Percentiles rank a stretch among this genome's conserved stretches.
Evolutionary conservation across 2,329 filamentous ascomycete genomes (phyloP).

Genomic region (Fusarium sambucinum): DNA sequence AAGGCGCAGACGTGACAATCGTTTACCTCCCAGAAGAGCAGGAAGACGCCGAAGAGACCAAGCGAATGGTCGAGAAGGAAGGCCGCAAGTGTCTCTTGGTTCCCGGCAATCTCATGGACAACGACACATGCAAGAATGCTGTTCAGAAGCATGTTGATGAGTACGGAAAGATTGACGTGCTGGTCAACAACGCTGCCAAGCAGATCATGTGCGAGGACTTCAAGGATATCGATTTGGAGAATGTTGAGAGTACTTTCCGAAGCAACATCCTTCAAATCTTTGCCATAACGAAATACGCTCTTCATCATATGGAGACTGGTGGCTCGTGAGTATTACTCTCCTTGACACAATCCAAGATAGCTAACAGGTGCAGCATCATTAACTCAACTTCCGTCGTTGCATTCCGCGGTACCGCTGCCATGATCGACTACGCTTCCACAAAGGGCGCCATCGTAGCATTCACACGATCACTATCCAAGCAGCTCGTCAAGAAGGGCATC

Average conservation of each 20-base stretch:
- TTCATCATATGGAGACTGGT: constrained; percentile 66
- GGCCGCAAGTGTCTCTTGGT: constrained; percentile 62
- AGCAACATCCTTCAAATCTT: constrained; percentile 70
- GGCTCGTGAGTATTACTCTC: constrained; percentile 53
- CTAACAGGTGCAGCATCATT: constrained; percentile 59
- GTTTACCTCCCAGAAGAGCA: constrained; percentile 68
- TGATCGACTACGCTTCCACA: constrained; percentile 68
- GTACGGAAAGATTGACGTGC: constrained; percentile 60
- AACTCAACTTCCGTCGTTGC: constrained; percentile 67
- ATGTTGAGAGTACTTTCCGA: constrained; percentile 68
- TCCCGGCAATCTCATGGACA: constrained; percentile 62
- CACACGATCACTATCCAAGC: constrained; percentile 64
- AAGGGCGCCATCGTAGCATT: constrained; percentile 71
- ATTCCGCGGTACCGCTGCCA: constrained; percentile 62
- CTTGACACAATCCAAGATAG: not conserved
- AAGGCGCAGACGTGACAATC: constrained; percentile 68
- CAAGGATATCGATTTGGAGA: constrained; percentile 65
- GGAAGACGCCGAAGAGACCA: constrained; percentile 66
- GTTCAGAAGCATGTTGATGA: constrained; percentile 66
- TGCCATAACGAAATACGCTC: constrained; percentile 68
- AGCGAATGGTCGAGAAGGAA: constrained; percentile 64
- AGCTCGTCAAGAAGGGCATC: constrained; percentile 68
- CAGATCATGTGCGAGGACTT: constrained; percentile 67
- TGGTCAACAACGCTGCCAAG: constrained; percentile 71
- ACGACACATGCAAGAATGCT: constrained; percentile 62